Percentiles rank a stretch among this genome's conserved stretches.
phyloP scores from a whole-genome alignment of 2,329 filamentous ascomycete species.

The Arachnopeziza araneosa region DNA sequence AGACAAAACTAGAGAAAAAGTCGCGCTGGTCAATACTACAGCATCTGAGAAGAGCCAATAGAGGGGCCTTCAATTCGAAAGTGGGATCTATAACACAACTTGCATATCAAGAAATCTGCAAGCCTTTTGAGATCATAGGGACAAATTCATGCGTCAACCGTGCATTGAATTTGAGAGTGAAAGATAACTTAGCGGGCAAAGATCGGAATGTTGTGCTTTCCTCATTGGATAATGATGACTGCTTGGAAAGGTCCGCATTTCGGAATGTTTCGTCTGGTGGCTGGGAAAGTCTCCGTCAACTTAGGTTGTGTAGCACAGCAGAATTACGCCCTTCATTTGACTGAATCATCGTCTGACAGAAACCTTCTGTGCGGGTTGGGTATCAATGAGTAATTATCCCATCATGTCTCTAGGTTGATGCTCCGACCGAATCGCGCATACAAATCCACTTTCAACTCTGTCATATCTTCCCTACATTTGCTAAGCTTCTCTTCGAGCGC shows the following conservation, averaged over 20 bases:
- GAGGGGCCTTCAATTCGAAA: neutral
- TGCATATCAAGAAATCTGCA: neutral
- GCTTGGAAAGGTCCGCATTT: neutral
- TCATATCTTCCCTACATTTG: constrained; percentile 78
- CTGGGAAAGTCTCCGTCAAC: neutral
- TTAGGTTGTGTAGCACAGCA: neutral
- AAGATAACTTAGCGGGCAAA: neutral
- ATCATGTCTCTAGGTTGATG: constrained; percentile 89
- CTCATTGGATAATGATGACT: neutral
- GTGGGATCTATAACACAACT: neutral
- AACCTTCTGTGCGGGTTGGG: neutral
- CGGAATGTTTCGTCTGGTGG: neutral
- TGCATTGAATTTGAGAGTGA: too few species aligned
- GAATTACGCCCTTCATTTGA: neutral
- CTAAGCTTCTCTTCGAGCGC: constrained; percentile 71
- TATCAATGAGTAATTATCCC: neutral
- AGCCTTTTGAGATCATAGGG: neutral
- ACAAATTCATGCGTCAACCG: neutral
- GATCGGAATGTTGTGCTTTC: neutral
- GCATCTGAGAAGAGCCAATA: too few species aligned
- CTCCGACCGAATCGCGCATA: constrained; percentile 94
- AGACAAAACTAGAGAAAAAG: too few species aligned
- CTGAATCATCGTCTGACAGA: neutral
- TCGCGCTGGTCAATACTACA: too few species aligned
- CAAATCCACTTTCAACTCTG: constrained; percentile 79